Percentiles rank a stretch among this genome's conserved stretches.
Evolutionary conservation across 2,329 filamentous ascomycete genomes (phyloP).

Genomic region (Furcasterigmium sp.): DNA sequence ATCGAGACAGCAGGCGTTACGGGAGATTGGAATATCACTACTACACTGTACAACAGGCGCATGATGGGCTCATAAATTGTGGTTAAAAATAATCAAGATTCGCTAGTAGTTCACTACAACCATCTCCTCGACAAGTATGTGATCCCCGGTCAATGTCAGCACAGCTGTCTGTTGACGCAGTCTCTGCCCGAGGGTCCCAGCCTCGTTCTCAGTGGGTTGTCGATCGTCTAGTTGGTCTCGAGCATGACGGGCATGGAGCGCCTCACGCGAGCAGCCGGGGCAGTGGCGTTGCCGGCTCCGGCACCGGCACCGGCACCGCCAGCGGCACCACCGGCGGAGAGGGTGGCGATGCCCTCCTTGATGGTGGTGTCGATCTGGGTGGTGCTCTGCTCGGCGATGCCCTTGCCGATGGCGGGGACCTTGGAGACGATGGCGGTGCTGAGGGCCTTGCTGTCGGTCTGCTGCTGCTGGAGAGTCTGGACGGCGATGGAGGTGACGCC

Average conservation of each 20-base stretch:
- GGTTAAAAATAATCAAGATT: too few species aligned
- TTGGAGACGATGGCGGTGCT: slow-evolving; percentile 19
- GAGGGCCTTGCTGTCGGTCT: slow-evolving; percentile 13
- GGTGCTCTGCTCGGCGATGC: slow-evolving; percentile 19
- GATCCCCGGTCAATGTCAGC: too few species aligned
- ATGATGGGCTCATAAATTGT: too few species aligned
- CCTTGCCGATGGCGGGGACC: slow-evolving; percentile 19
- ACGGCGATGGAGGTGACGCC: slow-evolving; percentile 17
- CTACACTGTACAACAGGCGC: too few species aligned
- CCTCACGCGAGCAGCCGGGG: not conserved
- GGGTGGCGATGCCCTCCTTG: slow-evolving; percentile 14
- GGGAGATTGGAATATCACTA: too few species aligned
- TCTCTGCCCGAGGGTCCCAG: too few species aligned
- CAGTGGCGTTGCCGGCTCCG: not conserved
- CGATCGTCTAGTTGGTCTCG: too few species aligned
- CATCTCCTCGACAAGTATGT: too few species aligned
- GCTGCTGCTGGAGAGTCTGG: slow-evolving; percentile 17
- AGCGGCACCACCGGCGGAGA: slow-evolving; percentile 6
- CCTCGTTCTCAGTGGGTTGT: too few species aligned
- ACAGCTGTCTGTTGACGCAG: too few species aligned
- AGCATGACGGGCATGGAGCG: not conserved
- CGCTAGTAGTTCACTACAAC: too few species aligned
- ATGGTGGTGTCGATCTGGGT: slow-evolving; percentile 16
- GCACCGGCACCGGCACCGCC: slow-evolving; percentile 2
- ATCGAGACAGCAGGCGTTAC: not conserved